Base-by-base conservation (phyloP, 176 grass and related monocot genomes). In the Tillandsia fasciculata region DNA sequence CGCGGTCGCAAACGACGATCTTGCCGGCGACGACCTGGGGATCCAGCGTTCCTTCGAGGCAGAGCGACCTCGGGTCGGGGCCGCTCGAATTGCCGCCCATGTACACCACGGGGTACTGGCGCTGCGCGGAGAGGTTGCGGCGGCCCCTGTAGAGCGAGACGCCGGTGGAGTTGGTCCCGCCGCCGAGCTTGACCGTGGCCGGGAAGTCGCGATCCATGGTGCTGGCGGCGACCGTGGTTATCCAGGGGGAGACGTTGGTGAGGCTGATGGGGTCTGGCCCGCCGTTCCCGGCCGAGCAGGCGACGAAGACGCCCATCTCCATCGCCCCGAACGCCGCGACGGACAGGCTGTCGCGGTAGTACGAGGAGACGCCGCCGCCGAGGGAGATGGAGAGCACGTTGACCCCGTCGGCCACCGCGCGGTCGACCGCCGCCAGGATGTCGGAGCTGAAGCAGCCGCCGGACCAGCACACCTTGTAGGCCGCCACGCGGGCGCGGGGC, bases 361-460 rank as follows among this genome's bases (percentile, higher is more conserved):
- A 99, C 1, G 80, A 74, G 49, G 94, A 88, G 12, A 88, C 77
- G 11, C 94, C 90, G 22, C 94, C 90, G n/a, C 94, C 94, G 48
- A 99, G 95, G 49, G 95, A 99, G 82, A 99, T 90, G 82, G 95
- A 99, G 77, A 99, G 84, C 64, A 99, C 84, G 76, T 99, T 84
- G 65, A 94, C 95, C 47, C 95, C 95, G 74, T 99, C 95, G 26
- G 95, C 72, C 63, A 99, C 95, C 14, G 90, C 95, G 11, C 87
- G 81, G 15, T 94, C 90, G 49, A 94, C 95, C n/a, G 95, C 95
- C 2, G 90, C 95, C 64, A 99, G 80, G 71, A 99, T 99, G 82
- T 99, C 95, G 68, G 95, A 99, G 87, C 90, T 99, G 82, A 99
- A 94, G 89, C 95, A 99, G 10, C 90, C 95, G 33, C 95, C 87